Evolutionary conservation across 108 stramenopile species (phyloP).

Genomic region (Nitzschia putrida): DNA sequence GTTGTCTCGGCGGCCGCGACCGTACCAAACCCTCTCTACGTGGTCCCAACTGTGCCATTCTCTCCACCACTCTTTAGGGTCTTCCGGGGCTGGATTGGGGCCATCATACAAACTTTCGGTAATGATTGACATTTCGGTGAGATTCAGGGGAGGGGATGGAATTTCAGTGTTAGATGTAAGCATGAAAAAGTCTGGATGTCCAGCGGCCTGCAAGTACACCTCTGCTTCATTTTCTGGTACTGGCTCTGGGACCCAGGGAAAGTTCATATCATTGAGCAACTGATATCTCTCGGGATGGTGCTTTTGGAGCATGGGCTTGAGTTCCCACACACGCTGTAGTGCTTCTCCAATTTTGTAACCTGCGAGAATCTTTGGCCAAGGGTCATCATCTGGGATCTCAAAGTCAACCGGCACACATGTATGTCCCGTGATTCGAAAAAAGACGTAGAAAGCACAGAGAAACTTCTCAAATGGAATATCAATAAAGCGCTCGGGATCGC

Average conservation of each 20-base stretch:
- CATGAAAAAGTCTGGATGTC: conserved; percentile 69
- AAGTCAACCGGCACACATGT: conserved; percentile 79
- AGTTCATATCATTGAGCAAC: conserved; percentile 81
- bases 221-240: conserved; percentile 44
- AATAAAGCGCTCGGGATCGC: conserved; percentile 74
- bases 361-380: conserved; percentile 85
- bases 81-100: conserved; percentile 64
- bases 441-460: conserved; percentile 83
- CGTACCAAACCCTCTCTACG: conserved; percentile 59
- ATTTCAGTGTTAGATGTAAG: conserved; percentile 32
- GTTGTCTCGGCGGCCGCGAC: conserved; percentile 29
- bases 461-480: conserved; percentile 89
- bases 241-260: conserved; percentile 81
- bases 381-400: conserved; percentile 88
- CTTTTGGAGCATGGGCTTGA: conserved; percentile 82
- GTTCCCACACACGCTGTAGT: conserved; percentile 72
- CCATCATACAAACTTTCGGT: conserved; percentile 49
- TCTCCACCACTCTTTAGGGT: conserved; percentile 56
- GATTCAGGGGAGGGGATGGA: conserved; percentile 61
- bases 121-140: conserved; percentile 62
- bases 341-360: conserved; percentile 84
- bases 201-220: conserved; percentile 57
- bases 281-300: conserved; percentile 86
- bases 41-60: conserved; percentile 82
- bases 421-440: conserved; percentile 86